phyloP scores from a whole-genome alignment of 371 early-diverging fungal genomes.

The Mortierella sp. region DNA sequence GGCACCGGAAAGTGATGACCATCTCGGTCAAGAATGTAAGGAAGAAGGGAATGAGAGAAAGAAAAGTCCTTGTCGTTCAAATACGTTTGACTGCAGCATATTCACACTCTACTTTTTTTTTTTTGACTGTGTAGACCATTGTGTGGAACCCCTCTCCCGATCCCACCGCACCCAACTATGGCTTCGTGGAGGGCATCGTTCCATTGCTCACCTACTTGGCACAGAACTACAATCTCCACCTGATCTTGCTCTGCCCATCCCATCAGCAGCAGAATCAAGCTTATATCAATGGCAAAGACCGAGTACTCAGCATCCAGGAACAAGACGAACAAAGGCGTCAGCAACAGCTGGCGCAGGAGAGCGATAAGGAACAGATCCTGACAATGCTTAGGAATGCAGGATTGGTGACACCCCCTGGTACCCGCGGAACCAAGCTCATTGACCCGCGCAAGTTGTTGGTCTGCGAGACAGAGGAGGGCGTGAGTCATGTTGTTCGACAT shows the following conservation, averaged over 20 bases:
- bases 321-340: constrained; percentile 31
- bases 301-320: constrained; percentile 34
- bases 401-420: constrained; percentile 38
- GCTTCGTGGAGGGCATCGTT: constrained; percentile 60
- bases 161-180: constrained; percentile 63
- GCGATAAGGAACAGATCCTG: constrained; percentile 60
- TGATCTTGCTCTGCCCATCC: constrained; percentile 57
- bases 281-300: constrained; percentile 25
- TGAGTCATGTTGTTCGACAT: constrained; percentile 67
- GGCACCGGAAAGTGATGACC: constrained; percentile 53
- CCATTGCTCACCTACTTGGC: constrained; percentile 55
- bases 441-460: constrained; percentile 63
- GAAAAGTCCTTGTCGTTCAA: too few species aligned
- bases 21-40: constrained; percentile 53
- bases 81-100: too few species aligned
- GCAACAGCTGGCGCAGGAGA: constrained; percentile 51
- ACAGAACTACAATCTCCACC: constrained; percentile 57
- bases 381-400: constrained; percentile 58
- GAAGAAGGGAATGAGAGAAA: too few species aligned
- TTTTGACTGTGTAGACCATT: constrained; percentile 53
- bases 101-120: not conserved
- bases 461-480: constrained; percentile 65
- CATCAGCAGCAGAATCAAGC: constrained; percentile 12
- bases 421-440: constrained; percentile 46
- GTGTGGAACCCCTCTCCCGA: constrained; percentile 72